These are phyloP conservation scores for Neopestalotiopsis sp. DNA, from an alignment of 2,329 filamentous ascomycete genomes.

Conservation along the genomic window DNA sequence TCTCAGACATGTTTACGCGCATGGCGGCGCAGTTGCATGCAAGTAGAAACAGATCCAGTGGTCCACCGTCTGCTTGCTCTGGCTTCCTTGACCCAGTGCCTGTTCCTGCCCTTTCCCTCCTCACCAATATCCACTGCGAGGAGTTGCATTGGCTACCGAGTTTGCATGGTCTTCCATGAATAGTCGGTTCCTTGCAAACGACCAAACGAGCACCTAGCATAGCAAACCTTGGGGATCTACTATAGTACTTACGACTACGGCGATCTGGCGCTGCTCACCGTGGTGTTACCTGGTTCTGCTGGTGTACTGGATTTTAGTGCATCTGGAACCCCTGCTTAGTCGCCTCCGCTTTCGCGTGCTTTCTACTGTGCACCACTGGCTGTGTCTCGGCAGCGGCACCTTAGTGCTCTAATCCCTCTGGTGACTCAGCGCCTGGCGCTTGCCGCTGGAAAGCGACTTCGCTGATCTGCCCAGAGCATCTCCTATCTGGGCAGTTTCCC, in stretches of 20 bases:
- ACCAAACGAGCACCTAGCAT: neutral
- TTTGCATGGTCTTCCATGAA: conserved; percentile 11
- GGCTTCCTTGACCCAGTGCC: neutral
- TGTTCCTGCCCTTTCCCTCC: conserved; percentile 16
- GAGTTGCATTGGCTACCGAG: neutral
- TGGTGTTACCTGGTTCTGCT: neutral
- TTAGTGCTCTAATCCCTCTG: neutral
- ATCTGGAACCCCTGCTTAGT: neutral
- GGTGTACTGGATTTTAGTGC: neutral
- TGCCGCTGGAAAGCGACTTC: conserved; percentile 6
- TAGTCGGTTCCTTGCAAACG: conserved; percentile 12
- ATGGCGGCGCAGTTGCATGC: conserved; percentile 49
- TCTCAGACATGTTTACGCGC: conserved; percentile 44
- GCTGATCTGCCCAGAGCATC: conserved; percentile 24
- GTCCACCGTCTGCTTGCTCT: neutral
- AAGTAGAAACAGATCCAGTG: neutral
- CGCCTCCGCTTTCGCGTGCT: conserved; percentile 17
- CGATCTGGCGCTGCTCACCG: neutral
- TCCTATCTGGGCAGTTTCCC: conserved; percentile 23
- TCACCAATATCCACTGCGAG: neutral
- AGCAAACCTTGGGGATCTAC: neutral
- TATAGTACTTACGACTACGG: neutral
- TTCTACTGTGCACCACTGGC: neutral
- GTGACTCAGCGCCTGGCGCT: conserved; percentile 28
- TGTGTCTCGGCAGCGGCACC: conserved; percentile 7